Evolutionary conservation across 2,329 filamentous ascomycete genomes (phyloP).

Genomic region (Fusarium gaditjirri): DNA sequence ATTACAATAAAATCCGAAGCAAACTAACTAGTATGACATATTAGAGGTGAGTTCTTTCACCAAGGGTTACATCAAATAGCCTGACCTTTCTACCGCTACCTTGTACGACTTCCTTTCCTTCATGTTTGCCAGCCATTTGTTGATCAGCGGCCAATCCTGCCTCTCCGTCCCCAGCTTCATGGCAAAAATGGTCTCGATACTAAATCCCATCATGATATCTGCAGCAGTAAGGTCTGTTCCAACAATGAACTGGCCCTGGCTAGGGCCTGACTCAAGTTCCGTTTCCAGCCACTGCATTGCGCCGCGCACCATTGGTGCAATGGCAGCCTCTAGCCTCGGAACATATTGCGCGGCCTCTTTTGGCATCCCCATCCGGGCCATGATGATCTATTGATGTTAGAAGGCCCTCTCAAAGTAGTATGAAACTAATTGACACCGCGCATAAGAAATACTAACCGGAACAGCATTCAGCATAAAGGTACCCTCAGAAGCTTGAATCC

Average conservation of each 20-base stretch:
- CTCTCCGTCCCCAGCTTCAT: background rate
- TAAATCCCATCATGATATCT: background rate
- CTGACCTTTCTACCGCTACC: background rate
- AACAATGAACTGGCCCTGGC: background rate
- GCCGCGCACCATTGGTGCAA: background rate
- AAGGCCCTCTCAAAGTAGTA: accelerated
- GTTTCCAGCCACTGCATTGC: background rate
- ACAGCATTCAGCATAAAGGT: background rate
- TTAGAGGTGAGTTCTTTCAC: accelerated
- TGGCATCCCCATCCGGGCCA: background rate
- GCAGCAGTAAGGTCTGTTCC: background rate
- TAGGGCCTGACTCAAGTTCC: background rate
- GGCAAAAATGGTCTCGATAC: background rate
- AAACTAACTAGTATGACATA: accelerated
- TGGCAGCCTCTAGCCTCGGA: accelerated
- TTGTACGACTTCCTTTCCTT: background rate
- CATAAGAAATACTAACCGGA: background rate
- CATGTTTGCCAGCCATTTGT: background rate
- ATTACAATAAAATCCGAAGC: background rate
- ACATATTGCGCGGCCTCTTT: background rate
- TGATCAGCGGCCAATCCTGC: background rate
- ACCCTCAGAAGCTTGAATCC: background rate
- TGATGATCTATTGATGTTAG: background rate
- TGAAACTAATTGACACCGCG: background rate
- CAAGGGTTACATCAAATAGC: accelerated